Evolutionary conservation across 1,139 yeast species (phyloP).

Genomic region (Diutina scorzettiae): DNA sequence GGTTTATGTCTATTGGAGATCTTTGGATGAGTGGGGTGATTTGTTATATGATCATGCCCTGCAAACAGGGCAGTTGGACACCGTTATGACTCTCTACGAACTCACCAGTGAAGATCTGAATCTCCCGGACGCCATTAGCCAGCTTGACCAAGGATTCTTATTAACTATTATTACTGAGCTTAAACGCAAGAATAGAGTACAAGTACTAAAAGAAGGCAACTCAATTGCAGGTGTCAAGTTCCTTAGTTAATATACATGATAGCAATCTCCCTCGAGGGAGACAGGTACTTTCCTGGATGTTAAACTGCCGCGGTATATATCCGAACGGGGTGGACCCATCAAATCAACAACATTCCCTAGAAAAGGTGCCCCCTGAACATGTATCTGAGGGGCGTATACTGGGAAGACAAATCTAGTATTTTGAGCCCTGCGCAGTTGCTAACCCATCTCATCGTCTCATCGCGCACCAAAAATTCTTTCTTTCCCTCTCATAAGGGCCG

Average conservation of each 20-base stretch:
- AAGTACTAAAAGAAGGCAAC: conserved; percentile 46
- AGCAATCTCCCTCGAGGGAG: neutral
- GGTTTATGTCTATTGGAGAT: conserved; percentile 55
- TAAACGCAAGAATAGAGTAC: conserved; percentile 58
- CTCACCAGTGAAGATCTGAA: conserved; percentile 49
- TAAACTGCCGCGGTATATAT: too few species aligned
- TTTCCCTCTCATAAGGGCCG: conserved; percentile 1
- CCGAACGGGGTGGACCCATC: too few species aligned
- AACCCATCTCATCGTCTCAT: neutral
- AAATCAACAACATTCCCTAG: too few species aligned
- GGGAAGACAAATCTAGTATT: too few species aligned
- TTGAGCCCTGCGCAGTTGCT: too few species aligned
- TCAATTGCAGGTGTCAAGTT: conserved; percentile 63
- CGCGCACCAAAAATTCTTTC: conserved; percentile 1
- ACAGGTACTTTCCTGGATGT: neutral
- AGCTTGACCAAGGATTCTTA: conserved; percentile 49
- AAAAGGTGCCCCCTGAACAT: neutral
- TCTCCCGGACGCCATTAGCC: conserved; percentile 43
- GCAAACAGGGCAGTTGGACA: conserved; percentile 63
- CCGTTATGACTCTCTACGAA: conserved; percentile 76
- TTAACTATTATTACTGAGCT: conserved; percentile 44
- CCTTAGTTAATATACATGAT: conserved; percentile 11
- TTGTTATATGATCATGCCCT: conserved; percentile 38
- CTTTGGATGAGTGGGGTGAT: conserved; percentile 69
- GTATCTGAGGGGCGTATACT: too few species aligned